phyloP scores from a whole-genome alignment of 352 stramenopile genomes.

The Blastocystis sp. region DNA sequence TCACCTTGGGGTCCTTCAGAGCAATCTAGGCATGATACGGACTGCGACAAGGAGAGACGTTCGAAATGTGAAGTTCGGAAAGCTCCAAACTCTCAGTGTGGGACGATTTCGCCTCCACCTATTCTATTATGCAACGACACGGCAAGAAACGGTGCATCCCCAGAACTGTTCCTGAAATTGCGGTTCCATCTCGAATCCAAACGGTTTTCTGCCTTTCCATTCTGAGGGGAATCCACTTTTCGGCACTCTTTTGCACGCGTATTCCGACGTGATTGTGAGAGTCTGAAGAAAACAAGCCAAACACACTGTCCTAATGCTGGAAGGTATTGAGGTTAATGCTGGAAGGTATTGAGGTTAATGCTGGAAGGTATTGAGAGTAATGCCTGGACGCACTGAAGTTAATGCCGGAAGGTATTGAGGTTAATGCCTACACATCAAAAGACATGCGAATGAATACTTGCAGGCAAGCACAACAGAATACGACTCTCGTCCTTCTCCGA shows the following conservation, averaged over 20 bases:
- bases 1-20: slow-evolving; percentile 61
- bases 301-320: no score
- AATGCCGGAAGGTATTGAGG: background rate
- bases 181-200: slow-evolving; percentile 38
- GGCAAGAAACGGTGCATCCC: slow-evolving; percentile 39
- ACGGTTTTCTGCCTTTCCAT: no score
- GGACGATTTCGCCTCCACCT: slow-evolving; percentile 45
- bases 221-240: no score
- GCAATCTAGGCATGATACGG: slow-evolving; percentile 9
- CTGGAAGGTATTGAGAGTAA: no score
- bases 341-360: no score
- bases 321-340: no score
- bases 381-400: background rate
- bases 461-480: slow-evolving; percentile 31
- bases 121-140: background rate
- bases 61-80: slow-evolving; percentile 66
- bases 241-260: no score
- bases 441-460: background rate
- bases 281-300: no score
- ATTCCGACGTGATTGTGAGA: no score
- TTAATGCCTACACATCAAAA: background rate
- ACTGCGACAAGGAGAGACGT: slow-evolving; percentile 6
- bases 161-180: slow-evolving; percentile 70
- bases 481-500: slow-evolving; percentile 21
- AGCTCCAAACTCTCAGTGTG: slow-evolving; percentile 60